These are phyloP conservation scores for Arachis hypogaea DNA, from an alignment of 306 rosid species.

Conservation along the genomic window DNA sequence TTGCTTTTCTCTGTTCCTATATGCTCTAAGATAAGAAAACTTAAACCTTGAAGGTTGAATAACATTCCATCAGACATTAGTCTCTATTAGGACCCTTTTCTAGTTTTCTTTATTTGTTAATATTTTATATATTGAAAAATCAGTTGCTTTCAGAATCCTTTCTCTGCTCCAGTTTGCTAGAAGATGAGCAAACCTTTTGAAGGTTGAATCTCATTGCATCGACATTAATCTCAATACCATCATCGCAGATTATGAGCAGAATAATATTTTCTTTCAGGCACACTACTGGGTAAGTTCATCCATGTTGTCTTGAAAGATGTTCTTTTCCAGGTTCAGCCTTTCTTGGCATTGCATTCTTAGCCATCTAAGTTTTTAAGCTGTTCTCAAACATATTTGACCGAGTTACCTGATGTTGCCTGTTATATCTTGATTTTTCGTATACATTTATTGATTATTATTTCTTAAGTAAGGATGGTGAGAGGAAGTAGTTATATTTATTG, in stretches of 20 bases:
- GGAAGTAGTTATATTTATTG: background rate
- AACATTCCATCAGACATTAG: no score
- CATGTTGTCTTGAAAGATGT: conserved; percentile 4
- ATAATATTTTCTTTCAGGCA: conserved; percentile 14
- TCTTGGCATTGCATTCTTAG: conserved; percentile 12
- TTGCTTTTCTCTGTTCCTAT: no score
- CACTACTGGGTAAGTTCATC: conserved; percentile 28
- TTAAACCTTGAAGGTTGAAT: no score
- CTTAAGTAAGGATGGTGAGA: background rate
- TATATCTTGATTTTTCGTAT: no score
- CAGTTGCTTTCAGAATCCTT: conserved; percentile 28
- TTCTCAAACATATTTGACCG: background rate
- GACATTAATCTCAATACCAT: conserved; percentile 6
- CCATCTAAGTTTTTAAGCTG: background rate
- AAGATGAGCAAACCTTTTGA: conserved; percentile 7
- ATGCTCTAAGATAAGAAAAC: no score
- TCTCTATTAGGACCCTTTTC: no score
- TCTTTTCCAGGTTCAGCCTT: conserved; percentile 7
- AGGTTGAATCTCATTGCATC: conserved; percentile 19
- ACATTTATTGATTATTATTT: conserved; percentile 1
- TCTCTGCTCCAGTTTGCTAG: conserved; percentile 18
- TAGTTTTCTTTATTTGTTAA: background rate
- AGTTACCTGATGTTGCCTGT: background rate
- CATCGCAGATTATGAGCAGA: conserved; percentile 10
- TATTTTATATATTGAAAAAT: background rate